Evolutionary conservation across 306 rosid genomes (phyloP), one percentile per base, ranked within the genome.

Genomic region (Castanopsis chinensis): DNA sequence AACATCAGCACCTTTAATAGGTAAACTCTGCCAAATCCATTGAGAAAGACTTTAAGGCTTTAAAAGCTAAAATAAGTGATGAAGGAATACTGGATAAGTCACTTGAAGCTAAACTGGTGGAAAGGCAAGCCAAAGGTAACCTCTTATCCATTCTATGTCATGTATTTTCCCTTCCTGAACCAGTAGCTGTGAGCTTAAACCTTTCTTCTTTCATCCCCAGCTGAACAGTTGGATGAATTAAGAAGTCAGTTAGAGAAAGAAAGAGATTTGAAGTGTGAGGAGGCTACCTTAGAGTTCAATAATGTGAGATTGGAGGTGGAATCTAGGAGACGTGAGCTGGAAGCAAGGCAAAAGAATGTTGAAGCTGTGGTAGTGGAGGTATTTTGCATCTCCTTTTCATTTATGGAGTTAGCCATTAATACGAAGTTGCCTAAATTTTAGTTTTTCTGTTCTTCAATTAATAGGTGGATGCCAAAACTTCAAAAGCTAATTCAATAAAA

Each of bases 301-400:
- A 84, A 74, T 67, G 87, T 78, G 59, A 85, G 81, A 81, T 78
- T 59, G 23, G 97, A 90, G 59, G 90, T 84, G 77, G 97, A 92
- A 71, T 86, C 95, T 28, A 88, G 80, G 91, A 90, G 88, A 71
- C 76, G 5, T 69, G 84, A 65, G 81, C 81, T 89, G 20, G 95
- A 92, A 88, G 83, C 85, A 37, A 89, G 93, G 69, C 89, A 84
- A 59, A 91, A 71, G 80, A 86, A 84, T 79, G 92, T 90, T 10
- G 97, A 85, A 86, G 80, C 89, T 78, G 83, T 90, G 76, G 78
- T 90, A 30, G 78, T 84, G 51, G 90, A 92, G 96, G 99, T 95
- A 72, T 17, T 58, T 55, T 76, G 4, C 32, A 8, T 19, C 60
- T 78, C 68, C 43, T 67, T 19, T 88, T 45, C 45, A 49, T 19